Evolutionary conservation across 192 early-diverging fungal genomes (phyloP).

Genomic region (Backusella westeae): DNA sequence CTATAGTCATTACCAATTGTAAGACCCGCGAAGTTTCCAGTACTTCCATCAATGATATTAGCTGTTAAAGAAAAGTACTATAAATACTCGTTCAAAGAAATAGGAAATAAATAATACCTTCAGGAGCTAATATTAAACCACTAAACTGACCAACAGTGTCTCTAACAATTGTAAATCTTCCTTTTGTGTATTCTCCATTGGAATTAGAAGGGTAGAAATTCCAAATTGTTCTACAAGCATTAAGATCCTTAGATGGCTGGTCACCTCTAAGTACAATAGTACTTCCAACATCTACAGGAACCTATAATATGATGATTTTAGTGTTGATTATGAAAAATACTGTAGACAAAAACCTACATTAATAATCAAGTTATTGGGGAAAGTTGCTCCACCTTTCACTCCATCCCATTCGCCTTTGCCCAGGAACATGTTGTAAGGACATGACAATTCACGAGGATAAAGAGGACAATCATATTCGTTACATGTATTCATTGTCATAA

Average conservation of each 20-base stretch:
- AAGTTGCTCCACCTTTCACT: background rate
- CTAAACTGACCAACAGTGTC: background rate
- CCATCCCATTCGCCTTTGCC: background rate
- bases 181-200: background rate
- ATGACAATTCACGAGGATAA: background rate
- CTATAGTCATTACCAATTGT: background rate
- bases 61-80: background rate
- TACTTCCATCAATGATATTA: background rate
- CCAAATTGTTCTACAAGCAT: background rate
- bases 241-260: background rate
- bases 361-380: background rate
- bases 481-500: background rate
- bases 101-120: background rate
- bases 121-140: background rate
- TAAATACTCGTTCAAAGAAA: background rate
- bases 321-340: background rate
- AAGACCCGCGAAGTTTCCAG: background rate
- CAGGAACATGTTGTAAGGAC: background rate
- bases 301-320: background rate
- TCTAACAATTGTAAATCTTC: background rate
- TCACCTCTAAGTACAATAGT: background rate
- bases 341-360: background rate
- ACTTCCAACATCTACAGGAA: background rate
- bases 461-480: background rate
- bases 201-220: background rate